Base-by-base conservation (phyloP, 139 green algal species). In the Tetradesmus lagerheimii region DNA sequence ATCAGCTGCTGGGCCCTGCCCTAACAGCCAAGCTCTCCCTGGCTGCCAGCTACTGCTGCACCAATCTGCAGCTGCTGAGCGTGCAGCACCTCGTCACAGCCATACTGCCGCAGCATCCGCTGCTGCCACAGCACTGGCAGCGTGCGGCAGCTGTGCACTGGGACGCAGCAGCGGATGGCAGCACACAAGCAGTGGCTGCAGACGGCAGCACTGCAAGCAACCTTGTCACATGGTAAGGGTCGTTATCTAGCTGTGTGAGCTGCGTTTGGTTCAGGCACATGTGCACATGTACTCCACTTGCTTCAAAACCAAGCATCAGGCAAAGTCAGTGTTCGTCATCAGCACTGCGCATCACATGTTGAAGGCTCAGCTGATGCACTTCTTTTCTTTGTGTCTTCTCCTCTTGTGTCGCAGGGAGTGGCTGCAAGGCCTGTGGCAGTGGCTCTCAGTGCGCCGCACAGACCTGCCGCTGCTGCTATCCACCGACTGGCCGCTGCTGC, bases 351-450 rank as follows among this genome's bases (percentile, higher is more conserved):
- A 9, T 50, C 9, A n/a, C 8, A 75, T 34, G 62, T n/a, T 75
- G 62, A n/a, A n/a, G 8, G 23, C 9, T 29, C 62, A 75, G 9
- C 43, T 50, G 6, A 50, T 9, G 9, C 43, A 50, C 43, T 50
- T 50, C 9, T 50, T 9, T 50, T 50, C 43, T 50, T 50, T 15
- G 43, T 50, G 6, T 77, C 71, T 79, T 3, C 71, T 71, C 20
- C 57, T 71, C 20, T 18, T n/a, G 57, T 12, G 8, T 31, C 43
- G 67, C 89, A 92, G 90, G 86, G 86, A 82, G 18, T 95, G 92
- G 92, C 37, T 96, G 31, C 80, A 86, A 74, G 41, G 53, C 57
- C 83, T 95, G 34, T 96, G 94, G 94, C 78, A 82, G 29, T 95
- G 92, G 93, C 38, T 95, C 27, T 41, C 81, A 83, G 57, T 77